Base-by-base conservation (phyloP, 225 moss, liverwort and hornwort species). In the Anthoceros angustus region DNA sequence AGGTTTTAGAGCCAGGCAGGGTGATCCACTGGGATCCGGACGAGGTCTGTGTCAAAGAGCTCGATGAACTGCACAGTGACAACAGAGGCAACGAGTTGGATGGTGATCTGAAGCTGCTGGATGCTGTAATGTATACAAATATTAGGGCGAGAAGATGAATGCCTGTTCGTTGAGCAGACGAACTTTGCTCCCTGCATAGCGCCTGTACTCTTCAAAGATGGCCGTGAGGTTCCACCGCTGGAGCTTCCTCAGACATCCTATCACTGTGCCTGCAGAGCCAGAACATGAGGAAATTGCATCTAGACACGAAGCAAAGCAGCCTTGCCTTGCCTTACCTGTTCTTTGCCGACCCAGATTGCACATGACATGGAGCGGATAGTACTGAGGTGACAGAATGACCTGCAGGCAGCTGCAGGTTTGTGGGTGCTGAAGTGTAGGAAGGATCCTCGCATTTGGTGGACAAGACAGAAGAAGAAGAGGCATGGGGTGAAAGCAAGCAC, bases 321-420 rank as follows among this genome's bases (percentile, higher is more conserved):
- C 24, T 5, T 9, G 25, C 24, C 25, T 42, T 15, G 7, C 11
- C 74, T 65, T 73, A 91, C 94, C 94, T 68, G 94, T 95, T 72
- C 85, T 79, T 63, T 88, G 88, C 70, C 83, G 86, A 24, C 94
- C 94, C 72, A 86, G 86, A 66, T 88, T 95, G 83, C 94, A 95
- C 94, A 95, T 95, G 46, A 95, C 91, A 78, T 95, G 90, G 21
- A 95, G 81, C 43, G 94, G 94, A 67, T 95, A 91, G 76, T 86
- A 88, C 65, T 95, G 90, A 5, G 91, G 86, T 40, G 94, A 95
- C 69, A 95, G 75, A 69, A 95, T 95, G 43, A 91, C 88, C 94
- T 95, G 74, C 25, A 65, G 63, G 70, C 41, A 72, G 11, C 32
- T 32, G 32, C 32, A 32, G 32, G 32, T 32, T 32, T 32, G 32